Evolutionary conservation across 495 filamentous ascomycete genomes (phyloP).

Genomic region (Thermochaetoides thermophila): DNA sequence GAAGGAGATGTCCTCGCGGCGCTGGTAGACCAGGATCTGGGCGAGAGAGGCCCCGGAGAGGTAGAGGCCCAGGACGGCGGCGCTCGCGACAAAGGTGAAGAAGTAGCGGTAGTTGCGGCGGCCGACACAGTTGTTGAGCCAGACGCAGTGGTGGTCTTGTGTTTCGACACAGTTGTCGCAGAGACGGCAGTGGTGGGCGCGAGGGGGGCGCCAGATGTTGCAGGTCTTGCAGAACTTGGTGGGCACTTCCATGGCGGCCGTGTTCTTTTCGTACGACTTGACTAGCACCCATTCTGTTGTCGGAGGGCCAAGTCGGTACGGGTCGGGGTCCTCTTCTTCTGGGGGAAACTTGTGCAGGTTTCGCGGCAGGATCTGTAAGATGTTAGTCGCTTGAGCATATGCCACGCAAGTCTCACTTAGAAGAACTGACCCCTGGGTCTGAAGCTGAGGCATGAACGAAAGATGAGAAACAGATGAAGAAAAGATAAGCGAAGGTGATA

Average conservation of each 20-base stretch:
- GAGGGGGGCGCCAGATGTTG: constrained; percentile 88
- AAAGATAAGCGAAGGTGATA: constrained; percentile 78
- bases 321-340: constrained; percentile 52
- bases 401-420: neutral
- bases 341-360: constrained; percentile 51
- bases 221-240: constrained; percentile 97
- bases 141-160: constrained; percentile 96
- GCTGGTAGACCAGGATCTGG: constrained; percentile 62
- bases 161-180: constrained; percentile 97
- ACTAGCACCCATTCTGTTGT: constrained; percentile 86
- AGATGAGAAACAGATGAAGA: constrained; percentile 78
- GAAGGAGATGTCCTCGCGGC: constrained; percentile 46
- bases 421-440: constrained; percentile 70
- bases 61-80: constrained; percentile 61
- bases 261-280: constrained; percentile 53
- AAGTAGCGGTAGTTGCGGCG: constrained; percentile 98
- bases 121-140: constrained; percentile 97
- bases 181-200: constrained; percentile 88
- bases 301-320: constrained; percentile 63
- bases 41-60: constrained; percentile 61
- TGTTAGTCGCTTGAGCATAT: constrained; percentile 10
- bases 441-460: constrained; percentile 83
- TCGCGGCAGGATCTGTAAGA: constrained; percentile 58
- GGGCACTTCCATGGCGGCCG: constrained; percentile 87
- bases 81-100: constrained; percentile 69